These are phyloP conservation scores for Amylocystis lapponica DNA, from an alignment of 768 basidiomycete species.

Conservation along the genomic window DNA sequence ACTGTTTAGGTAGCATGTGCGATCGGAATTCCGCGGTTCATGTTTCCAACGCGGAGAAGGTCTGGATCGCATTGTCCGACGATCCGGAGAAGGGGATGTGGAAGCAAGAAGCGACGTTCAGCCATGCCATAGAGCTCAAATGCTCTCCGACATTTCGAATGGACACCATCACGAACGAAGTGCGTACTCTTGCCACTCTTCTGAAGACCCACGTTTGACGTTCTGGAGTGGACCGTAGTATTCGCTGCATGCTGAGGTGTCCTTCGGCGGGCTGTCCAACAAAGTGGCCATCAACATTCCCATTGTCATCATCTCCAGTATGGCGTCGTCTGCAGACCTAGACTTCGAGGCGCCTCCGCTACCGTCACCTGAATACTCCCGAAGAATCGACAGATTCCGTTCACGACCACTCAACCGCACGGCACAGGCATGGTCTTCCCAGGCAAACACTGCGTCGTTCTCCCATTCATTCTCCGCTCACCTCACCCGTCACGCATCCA, in stretches of 20 bases:
- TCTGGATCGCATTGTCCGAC: conserved; percentile 1
- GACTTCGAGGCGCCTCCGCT: not conserved
- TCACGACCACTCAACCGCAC: not conserved
- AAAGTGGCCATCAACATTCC: conserved; percentile 4
- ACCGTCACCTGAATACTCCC: too few species aligned
- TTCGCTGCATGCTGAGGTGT: conserved; percentile 4
- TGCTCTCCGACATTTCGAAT: conserved; percentile 9
- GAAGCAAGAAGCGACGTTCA: conserved; percentile 11
- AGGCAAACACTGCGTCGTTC: too few species aligned
- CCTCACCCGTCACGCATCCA: too few species aligned
- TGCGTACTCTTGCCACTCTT: conserved; percentile 1
- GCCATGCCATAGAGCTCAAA: conserved; percentile 5
- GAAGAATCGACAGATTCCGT: not conserved
- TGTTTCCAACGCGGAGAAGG: not conserved
- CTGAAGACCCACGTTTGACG: not conserved
- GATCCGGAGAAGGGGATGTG: conserved; percentile 7
- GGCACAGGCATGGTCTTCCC: too few species aligned
- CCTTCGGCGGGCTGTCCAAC: conserved; percentile 11
- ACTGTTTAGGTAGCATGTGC: not conserved
- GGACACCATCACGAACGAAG: conserved; percentile 2
- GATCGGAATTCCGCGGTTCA: not conserved
- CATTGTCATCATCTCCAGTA: conserved; percentile 4
- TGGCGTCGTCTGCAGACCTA: not conserved
- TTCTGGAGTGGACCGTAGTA: conserved; percentile 2
- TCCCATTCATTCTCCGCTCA: too few species aligned